A percentile compares a stretch with the other conserved stretches of the same genome.
These are phyloP conservation scores for Phoma sp. DNA, from an alignment of 2,329 filamentous ascomycete genomes.

Conservation along the genomic window DNA sequence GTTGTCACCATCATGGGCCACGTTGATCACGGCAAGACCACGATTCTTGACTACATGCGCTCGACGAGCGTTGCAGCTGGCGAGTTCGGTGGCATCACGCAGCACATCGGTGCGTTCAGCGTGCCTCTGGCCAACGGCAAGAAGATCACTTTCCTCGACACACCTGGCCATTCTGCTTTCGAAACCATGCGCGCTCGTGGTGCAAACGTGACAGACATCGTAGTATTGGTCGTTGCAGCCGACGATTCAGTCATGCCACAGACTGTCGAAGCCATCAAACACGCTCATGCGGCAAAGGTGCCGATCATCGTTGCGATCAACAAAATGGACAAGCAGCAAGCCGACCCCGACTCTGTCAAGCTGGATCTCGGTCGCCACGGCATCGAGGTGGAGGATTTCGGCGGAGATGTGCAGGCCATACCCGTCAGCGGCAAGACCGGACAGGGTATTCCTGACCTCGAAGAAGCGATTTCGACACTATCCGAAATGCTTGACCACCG, in stretches of 20 bases:
- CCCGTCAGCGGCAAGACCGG: conserved; percentile 94
- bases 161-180: conserved; percentile 94
- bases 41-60: conserved; percentile 89
- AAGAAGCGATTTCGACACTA: conserved; percentile 86
- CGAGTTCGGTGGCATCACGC: conserved; percentile 96
- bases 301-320: conserved; percentile 98
- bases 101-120: conserved; percentile 97
- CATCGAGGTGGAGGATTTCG: conserved; percentile 92
- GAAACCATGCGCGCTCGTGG: conserved; percentile 94
- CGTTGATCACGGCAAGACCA: conserved; percentile 98
- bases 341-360: conserved; percentile 84
- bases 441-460: conserved; percentile 86
- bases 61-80: conserved; percentile 90
- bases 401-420: conserved; percentile 92
- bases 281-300: conserved; percentile 84
- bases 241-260: conserved; percentile 98
- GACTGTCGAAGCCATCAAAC: conserved; percentile 94
- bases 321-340: conserved; percentile 90
- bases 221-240: conserved; percentile 92
- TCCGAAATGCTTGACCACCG: conserved; percentile 91
- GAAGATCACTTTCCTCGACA: conserved; percentile 95
- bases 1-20: conserved; percentile 99
- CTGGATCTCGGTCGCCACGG: conserved; percentile 82
- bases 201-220: conserved; percentile 95
- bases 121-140: conserved; percentile 84